Evolutionary conservation across 2,329 filamentous ascomycete species (phyloP), one percentile per base, ranked within the genome.

Genomic region (Colletotrichum agaves): DNA sequence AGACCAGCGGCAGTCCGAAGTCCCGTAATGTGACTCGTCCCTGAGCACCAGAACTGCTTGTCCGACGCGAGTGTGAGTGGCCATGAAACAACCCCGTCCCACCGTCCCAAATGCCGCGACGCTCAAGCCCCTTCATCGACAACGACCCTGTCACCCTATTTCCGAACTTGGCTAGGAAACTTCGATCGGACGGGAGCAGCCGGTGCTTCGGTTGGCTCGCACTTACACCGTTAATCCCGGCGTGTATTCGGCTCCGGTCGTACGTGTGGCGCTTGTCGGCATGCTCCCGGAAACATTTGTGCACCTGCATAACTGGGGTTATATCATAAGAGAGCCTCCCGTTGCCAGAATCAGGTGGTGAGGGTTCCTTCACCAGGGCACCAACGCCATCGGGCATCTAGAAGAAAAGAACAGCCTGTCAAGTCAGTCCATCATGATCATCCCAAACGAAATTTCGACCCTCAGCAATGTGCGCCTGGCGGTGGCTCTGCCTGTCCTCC

Each of bases 71-170:
- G 13, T 17, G 43, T 15, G 5, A 27, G 1, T 27, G 27, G 10
- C 53, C 21, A 21, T 67, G 60, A 67, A 67, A 67, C 64, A 49
- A 43, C 10, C 19, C 27, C 46, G 44, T 58, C 46, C 52, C 60
- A 23, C 52, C 63, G 41, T 67, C 49, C 37, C 57, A 63, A 50
- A 57, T 67, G 64, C 64, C 33, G 23, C 33, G 10, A 57, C 63
- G 59, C 63, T 63, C 50, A 63, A 50, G 61, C 60, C 63, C 35
- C 27, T 41, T 13, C 15, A 13, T 50, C 31, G 27, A 15, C 47
- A 1, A 23, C 27, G 11, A 33, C n/a, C 21, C 27, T 23, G 46
- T 21, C 46, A 12, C n/a, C n/a, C n/a, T 27, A 19, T 33, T 17
- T 10, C 55, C 55, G 27, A 37, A 58, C 44, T 39, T 12, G 27